Evolutionary conservation across 2,329 filamentous ascomycete genomes (phyloP).

Genomic region (Teratosphaeria zuluensis): DNA sequence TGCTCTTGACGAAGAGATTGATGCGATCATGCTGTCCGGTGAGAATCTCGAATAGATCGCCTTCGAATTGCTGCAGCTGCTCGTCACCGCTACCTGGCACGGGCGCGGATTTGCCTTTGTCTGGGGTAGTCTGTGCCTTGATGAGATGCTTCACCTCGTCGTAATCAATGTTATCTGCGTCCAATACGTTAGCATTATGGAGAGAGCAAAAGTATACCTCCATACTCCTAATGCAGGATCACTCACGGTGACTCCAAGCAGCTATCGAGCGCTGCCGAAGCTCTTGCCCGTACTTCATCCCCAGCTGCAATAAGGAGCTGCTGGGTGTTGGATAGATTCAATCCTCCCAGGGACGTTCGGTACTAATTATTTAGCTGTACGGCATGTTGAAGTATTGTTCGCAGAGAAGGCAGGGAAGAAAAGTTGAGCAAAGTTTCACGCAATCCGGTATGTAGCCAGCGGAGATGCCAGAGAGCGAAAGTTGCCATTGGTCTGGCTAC

Average conservation of each 20-base stretch:
- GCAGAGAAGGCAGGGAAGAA: not conserved
- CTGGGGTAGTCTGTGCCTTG: constrained; percentile 65
- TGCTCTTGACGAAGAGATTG: constrained; percentile 68
- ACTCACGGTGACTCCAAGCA: constrained; percentile 66
- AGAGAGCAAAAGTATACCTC: not conserved
- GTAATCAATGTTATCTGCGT: constrained; percentile 75
- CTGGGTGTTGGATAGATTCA: not conserved
- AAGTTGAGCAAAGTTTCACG: not conserved
- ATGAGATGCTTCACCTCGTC: constrained; percentile 78
- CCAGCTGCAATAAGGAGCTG: not conserved
- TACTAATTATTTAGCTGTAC: not conserved
- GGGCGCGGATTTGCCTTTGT: constrained; percentile 59
- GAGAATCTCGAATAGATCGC: constrained; percentile 62
- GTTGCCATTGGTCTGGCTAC: not conserved
- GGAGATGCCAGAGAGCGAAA: not conserved
- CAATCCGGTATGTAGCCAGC: not conserved
- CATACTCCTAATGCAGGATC: not conserved
- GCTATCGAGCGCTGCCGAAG: constrained; percentile 68
- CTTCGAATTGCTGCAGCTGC: constrained; percentile 46
- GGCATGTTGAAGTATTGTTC: not conserved
- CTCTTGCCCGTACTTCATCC: constrained; percentile 69
- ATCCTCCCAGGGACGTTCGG: not conserved
- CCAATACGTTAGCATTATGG: constrained; percentile 3
- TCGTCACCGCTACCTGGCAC: constrained; percentile 57
- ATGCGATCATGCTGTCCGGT: constrained; percentile 66